phyloP scores from a whole-genome alignment of 371 early-diverging fungal species.

The Thermomucor indicae-seudaticae region DNA sequence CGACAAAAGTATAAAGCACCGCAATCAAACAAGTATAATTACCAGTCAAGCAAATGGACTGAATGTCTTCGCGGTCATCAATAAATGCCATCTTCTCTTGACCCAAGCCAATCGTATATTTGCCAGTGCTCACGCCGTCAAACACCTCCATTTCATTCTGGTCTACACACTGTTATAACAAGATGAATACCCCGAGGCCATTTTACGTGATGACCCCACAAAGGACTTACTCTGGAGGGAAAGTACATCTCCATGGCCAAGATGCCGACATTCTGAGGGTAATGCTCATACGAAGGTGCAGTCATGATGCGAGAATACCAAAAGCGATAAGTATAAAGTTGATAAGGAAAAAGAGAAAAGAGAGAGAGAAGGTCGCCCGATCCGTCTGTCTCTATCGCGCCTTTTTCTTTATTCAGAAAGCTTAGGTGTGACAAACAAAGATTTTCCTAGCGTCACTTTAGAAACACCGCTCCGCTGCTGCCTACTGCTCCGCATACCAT shows the following conservation, averaged over 20 bases:
- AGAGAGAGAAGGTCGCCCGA: neutral
- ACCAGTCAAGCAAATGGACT: slow-evolving; percentile 90
- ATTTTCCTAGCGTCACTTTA: neutral
- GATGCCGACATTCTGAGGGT: slow-evolving; percentile 88
- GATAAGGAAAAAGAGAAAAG: slow-evolving; percentile 6
- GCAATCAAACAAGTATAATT: slow-evolving; percentile 4
- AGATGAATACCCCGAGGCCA: neutral
- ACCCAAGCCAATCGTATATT: slow-evolving; percentile 97
- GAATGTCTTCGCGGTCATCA: slow-evolving; percentile 96
- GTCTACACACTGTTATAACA: slow-evolving; percentile 68
- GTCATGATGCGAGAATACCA: slow-evolving; percentile 17
- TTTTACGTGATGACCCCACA: neutral
- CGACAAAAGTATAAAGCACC: too few species aligned
- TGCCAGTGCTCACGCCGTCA: slow-evolving; percentile 93
- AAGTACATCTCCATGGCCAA: slow-evolving; percentile 93
- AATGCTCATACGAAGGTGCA: slow-evolving; percentile 28
- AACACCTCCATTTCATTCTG: slow-evolving; percentile 85
- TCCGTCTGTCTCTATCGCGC: neutral
- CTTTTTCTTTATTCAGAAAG: neutral
- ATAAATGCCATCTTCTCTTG: slow-evolving; percentile 93
- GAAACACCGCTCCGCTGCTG: neutral
- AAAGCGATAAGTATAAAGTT: slow-evolving; percentile 1
- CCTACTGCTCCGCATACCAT: neutral
- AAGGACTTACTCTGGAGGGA: slow-evolving; percentile 57
- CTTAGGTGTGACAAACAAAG: neutral